Base-by-base conservation (phyloP, 768 basidiomycete species). In the Rhodosporidiobolus sp. region DNA sequence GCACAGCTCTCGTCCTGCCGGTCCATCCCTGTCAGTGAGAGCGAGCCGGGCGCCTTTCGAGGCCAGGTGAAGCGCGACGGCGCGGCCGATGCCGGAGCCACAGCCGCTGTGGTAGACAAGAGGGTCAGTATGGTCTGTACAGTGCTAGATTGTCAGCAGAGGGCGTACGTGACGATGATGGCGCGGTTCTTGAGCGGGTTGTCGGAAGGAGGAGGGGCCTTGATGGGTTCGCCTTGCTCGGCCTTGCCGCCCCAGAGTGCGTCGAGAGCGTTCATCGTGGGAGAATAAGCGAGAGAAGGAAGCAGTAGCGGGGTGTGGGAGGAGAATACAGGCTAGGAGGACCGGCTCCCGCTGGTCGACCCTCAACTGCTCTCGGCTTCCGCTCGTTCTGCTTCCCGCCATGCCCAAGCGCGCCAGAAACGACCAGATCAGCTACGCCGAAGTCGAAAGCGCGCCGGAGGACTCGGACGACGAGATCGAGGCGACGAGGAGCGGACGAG, bases 21-120 rank as follows among this genome's bases (percentile, higher is more conserved):
- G 53, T 0, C 49, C 53, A 48, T 69, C 64, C 46, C 16, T 46
- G 48, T 67, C 69, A 2, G 69, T 70, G 26, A 70, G 28, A 8
- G 73, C 69, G n/a, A 74, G 56, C 1, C 73, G 32, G 1, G 35
- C 59, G 14, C 73, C 73, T 7, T 35, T 28, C 4, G 32, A 55
- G 1, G 73, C 73, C 17, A 74, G 52, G 35, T 62, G 50, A 19
- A 70, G 54, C 17, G 73, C 64, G 3, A 66, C 64, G 10, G 73
- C 73, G 19, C 73, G 35, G 0, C 73, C 73, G 30, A 74, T 74
- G 1, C 73, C 73, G 14, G 58, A 60, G 22, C 57, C 69, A 32
- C 63, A 65, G 3, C 69, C 69, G n/a, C 69, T 70, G 52, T 28
- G 26, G n/a, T n/a, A n/a, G n/a, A n/a, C n/a, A n/a, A n/a, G n/a